These are phyloP conservation scores for Populus tomentosa DNA, from an alignment of 441 rosid genomes.

Conservation along the genomic window DNA sequence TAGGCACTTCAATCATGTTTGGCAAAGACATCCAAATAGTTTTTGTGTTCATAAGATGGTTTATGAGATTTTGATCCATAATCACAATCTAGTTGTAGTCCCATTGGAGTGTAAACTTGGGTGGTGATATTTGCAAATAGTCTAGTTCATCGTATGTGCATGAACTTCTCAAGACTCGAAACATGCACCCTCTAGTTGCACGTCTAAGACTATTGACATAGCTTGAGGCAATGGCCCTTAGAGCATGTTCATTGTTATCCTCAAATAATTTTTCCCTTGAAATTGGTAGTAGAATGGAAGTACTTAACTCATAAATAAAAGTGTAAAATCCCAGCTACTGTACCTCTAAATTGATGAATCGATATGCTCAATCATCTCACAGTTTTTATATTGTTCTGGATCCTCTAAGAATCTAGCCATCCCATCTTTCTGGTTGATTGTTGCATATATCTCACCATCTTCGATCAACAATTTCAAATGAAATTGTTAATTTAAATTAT, in stretches of 20 bases:
- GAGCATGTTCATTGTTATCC: neutral
- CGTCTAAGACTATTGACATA: neutral
- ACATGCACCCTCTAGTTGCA: neutral
- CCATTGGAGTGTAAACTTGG: too few species aligned
- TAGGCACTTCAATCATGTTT: too few species aligned
- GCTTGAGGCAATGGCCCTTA: neutral
- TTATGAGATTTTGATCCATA: too few species aligned
- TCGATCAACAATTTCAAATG: constrained; percentile 46
- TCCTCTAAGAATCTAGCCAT: constrained; percentile 98
- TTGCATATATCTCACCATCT: constrained; percentile 94
- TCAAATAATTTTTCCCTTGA: neutral
- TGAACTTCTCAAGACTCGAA: too few species aligned
- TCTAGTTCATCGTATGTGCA: neutral
- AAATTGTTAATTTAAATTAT: constrained; percentile 1
- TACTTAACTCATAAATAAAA: neutral
- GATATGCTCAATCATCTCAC: constrained; percentile 76
- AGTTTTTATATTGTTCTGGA: constrained; percentile 91
- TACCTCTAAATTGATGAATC: constrained; percentile 95
- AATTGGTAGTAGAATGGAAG: too few species aligned
- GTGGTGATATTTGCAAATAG: neutral
- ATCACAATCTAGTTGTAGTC: too few species aligned
- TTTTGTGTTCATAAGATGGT: too few species aligned
- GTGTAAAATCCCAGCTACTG: neutral
- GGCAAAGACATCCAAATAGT: too few species aligned
- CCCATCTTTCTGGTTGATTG: constrained; percentile 95